These are phyloP conservation scores for Castanea mollissima DNA, from an alignment of 306 rosid genomes.

Conservation along the genomic window DNA sequence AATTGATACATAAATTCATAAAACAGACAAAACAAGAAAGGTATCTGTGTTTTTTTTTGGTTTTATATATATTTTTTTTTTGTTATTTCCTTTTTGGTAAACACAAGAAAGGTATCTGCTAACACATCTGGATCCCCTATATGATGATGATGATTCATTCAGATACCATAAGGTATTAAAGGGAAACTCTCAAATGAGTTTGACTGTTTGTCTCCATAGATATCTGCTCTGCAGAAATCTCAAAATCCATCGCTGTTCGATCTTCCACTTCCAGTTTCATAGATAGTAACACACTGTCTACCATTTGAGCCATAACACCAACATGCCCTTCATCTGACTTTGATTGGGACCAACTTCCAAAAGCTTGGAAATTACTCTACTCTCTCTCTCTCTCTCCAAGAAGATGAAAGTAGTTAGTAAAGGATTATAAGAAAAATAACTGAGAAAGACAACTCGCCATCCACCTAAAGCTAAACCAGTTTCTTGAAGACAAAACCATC, in stretches of 20 bases:
- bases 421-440: conserved; percentile 10
- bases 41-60: too few relatives aligned
- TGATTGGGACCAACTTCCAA: conserved; percentile 47
- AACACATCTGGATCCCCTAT: neutral
- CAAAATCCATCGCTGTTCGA: neutral
- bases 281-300: conserved; percentile 31
- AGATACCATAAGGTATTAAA: neutral
- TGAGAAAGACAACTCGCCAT: conserved; percentile 58
- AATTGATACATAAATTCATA: too few relatives aligned
- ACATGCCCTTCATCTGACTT: conserved; percentile 39
- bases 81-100: too few relatives aligned
- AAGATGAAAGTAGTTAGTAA: conserved; percentile 41
- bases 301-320: conserved; percentile 24
- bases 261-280: neutral
- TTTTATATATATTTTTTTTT: too few relatives aligned
- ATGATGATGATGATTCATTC: neutral
- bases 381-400: conserved; percentile 25
- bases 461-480: conserved; percentile 40
- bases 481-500: conserved; percentile 61
- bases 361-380: conserved; percentile 69
- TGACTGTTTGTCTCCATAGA: neutral
- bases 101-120: neutral
- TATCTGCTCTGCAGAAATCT: neutral
- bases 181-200: neutral
- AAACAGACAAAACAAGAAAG: too few relatives aligned